A percentile compares a stretch with the other conserved stretches of the same genome.
Conservation (phyloP, 345 rosid genomes). For the Citrus trifoliata region DNA sequence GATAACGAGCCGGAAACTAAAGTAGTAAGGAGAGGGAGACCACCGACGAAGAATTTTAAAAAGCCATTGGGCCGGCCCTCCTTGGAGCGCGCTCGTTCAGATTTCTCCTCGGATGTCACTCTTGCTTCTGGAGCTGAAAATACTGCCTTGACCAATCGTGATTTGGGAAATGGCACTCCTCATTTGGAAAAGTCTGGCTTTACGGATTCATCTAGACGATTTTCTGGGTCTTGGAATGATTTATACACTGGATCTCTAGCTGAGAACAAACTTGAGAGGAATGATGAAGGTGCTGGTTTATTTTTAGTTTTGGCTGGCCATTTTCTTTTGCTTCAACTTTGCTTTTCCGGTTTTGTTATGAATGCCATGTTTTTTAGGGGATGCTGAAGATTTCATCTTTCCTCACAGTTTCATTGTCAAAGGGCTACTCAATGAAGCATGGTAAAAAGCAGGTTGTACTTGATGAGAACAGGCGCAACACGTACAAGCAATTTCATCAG, state of each 20-base stretch:
- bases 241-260: slow-evolving; percentile 32
- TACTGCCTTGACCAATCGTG: slow-evolving; percentile 26
- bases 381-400: slow-evolving; percentile 11
- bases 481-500: slow-evolving; percentile 42
- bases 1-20: slow-evolving; percentile 49
- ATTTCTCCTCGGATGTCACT: slow-evolving; percentile 48
- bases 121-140: slow-evolving; percentile 52
- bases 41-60: slow-evolving; percentile 49
- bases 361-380: background rate
- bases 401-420: slow-evolving; percentile 41
- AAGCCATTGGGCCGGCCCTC: slow-evolving; percentile 49
- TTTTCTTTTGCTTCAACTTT: background rate
- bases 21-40: slow-evolving; percentile 64
- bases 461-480: slow-evolving; percentile 56
- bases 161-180: slow-evolving; percentile 37
- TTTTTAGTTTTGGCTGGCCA: background rate
- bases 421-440: slow-evolving; percentile 39
- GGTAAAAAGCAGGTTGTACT: slow-evolving; percentile 41
- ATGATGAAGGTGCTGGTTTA: slow-evolving; percentile 50
- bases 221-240: slow-evolving; percentile 37
- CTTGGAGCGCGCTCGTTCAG: slow-evolving; percentile 37
- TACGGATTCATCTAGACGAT: slow-evolving; percentile 33
- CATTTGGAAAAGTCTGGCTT: slow-evolving; percentile 36
- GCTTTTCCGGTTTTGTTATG: background rate
- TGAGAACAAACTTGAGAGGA: slow-evolving; percentile 48